Evolutionary conservation across 2,329 filamentous ascomycete genomes (phyloP).

Genomic region (Dothideomycetidae sp.): DNA sequence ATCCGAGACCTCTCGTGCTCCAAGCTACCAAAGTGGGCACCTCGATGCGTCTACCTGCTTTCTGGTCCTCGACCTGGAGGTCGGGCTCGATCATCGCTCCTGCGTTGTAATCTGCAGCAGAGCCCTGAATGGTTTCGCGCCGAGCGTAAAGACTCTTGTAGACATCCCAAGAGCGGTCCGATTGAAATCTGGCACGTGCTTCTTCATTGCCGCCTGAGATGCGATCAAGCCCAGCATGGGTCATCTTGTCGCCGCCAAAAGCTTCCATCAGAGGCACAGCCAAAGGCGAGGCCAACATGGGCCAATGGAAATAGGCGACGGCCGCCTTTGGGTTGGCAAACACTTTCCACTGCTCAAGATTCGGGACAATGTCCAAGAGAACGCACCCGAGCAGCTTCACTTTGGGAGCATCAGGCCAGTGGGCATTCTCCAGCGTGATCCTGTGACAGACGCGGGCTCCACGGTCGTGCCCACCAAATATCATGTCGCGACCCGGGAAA

Average conservation of each 20-base stretch:
- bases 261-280: conserved; percentile 31
- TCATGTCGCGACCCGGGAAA: conserved; percentile 25
- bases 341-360: conserved; percentile 30
- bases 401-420: conserved; percentile 11
- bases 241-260: conserved; percentile 29
- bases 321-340: conserved; percentile 26
- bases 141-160: conserved; percentile 31
- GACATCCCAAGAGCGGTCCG: conserved; percentile 29
- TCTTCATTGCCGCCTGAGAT: conserved; percentile 18
- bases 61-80: conserved; percentile 33
- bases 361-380: conserved; percentile 38
- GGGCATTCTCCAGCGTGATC: conserved; percentile 29
- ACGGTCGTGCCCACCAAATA: conserved; percentile 37
- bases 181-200: conserved; percentile 19
- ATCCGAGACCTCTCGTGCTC: conserved; percentile 28
- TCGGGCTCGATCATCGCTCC: conserved; percentile 30
- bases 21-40: conserved; percentile 32
- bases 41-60: conserved; percentile 29
- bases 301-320: conserved; percentile 37
- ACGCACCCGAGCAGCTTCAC: conserved; percentile 26
- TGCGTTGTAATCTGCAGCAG: conserved; percentile 35
- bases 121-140: conserved; percentile 29
- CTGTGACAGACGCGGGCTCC: conserved; percentile 37
- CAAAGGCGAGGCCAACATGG: conserved; percentile 34
- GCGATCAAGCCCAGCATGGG: conserved; percentile 21